Conservation (phyloP, 2,329 filamentous ascomycete genomes). For the Lecanicillium sp. region DNA sequence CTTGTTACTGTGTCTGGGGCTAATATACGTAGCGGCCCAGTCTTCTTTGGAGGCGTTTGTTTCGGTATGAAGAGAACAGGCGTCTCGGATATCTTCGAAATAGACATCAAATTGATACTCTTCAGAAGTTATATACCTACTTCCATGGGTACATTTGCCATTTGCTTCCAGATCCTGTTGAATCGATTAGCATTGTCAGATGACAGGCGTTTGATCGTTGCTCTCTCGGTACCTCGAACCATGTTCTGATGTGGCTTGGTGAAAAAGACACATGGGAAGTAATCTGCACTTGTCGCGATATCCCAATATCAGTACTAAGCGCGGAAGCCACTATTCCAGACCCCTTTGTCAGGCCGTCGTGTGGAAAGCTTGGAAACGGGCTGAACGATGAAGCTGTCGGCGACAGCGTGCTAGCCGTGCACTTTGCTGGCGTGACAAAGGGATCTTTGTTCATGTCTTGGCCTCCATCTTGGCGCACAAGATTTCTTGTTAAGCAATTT, state of each 20-base stretch:
- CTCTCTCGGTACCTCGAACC: conserved; percentile 31
- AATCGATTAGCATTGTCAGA: background rate
- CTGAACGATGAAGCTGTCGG: conserved; percentile 56
- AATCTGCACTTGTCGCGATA: conserved; percentile 38
- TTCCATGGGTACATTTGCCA: conserved; percentile 27
- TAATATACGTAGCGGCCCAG: conserved; percentile 31
- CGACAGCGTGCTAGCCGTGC: conserved; percentile 39
- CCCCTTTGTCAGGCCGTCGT: conserved; percentile 13
- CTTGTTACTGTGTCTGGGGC: conserved; percentile 6
- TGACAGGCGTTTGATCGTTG: conserved; percentile 10
- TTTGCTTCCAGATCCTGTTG: conserved; percentile 28
- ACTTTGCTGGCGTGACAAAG: conserved; percentile 37
- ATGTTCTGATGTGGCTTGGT: conserved; percentile 30
- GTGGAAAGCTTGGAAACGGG: conserved; percentile 26
- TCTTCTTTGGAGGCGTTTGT: conserved; percentile 31
- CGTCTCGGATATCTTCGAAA: conserved; percentile 54
- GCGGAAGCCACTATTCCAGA: conserved; percentile 20
- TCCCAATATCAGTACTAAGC: conserved; percentile 36
- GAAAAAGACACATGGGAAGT: conserved; percentile 23
- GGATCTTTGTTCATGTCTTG: conserved; percentile 39
- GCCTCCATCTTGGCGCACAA: conserved; percentile 11
- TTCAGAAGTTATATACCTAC: conserved; percentile 24
- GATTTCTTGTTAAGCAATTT: background rate
- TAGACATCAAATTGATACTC: conserved; percentile 41
- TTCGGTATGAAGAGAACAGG: conserved; percentile 40